phyloP scores from a whole-genome alignment of 83 land plant genomes.

The Larix sibirica region DNA sequence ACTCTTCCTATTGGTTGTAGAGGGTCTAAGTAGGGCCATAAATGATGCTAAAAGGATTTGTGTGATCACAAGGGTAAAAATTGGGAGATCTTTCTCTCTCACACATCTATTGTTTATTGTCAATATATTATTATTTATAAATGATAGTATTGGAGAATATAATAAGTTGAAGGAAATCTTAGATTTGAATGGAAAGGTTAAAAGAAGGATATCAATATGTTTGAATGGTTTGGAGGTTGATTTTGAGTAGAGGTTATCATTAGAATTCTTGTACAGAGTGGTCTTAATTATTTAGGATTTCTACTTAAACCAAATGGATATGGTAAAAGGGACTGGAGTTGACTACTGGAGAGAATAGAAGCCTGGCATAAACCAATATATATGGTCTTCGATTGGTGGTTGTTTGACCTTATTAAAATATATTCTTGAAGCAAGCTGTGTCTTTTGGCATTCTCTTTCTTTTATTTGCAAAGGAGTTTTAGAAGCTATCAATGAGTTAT shows the following conservation, averaged over 20 bases:
- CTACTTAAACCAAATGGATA: background rate
- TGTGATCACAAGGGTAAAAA: background rate
- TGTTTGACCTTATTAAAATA: background rate
- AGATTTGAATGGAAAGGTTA: background rate
- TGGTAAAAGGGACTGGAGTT: background rate
- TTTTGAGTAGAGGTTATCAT: background rate
- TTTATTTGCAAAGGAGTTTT: background rate
- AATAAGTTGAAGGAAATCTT: background rate
- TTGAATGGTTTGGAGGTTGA: background rate
- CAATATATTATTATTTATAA: background rate
- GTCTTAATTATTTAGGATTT: background rate
- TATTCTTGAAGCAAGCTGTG: background rate
- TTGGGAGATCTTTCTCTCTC: background rate
- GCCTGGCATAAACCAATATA: background rate
- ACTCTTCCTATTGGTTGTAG: background rate
- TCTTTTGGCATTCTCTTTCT: background rate
- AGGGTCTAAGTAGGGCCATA: background rate
- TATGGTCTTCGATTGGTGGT: background rate
- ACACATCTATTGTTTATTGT: background rate
- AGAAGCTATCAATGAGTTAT: background rate
- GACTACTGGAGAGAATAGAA: background rate
- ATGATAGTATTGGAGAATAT: background rate
- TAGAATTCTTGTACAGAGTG: background rate
- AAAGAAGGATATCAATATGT: background rate
- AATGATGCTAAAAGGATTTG: background rate